A percentile compares a stretch with the other conserved stretches of the same genome.
phyloP scores from a whole-genome alignment of 2,329 filamentous ascomycete species.

The Cladorrhinum sp. region DNA sequence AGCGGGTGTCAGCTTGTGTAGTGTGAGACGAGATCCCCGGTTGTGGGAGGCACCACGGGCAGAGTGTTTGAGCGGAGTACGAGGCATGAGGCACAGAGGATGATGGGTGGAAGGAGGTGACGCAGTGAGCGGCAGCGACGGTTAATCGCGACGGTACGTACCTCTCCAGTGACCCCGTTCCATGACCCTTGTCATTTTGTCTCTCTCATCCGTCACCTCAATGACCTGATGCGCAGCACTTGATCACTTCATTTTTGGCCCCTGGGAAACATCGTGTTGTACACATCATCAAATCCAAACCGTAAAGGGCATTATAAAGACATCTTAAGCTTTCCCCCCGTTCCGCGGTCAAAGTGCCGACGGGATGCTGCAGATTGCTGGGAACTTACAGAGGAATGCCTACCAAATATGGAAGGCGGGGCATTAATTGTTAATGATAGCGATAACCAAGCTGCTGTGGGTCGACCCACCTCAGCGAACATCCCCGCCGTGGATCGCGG shows the following conservation, averaged over 20 bases:
- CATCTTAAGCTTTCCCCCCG: neutral
- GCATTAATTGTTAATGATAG: neutral
- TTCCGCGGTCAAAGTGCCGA: neutral
- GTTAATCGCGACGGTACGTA: neutral
- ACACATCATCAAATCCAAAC: constrained; percentile 22
- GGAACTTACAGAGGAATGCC: neutral
- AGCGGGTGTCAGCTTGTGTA: neutral
- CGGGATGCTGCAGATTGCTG: neutral
- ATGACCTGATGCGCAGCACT: neutral
- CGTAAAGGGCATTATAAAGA: constrained; percentile 13
- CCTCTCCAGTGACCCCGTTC: neutral
- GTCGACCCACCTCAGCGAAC: too few species aligned
- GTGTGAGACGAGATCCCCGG: neutral
- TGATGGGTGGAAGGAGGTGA: neutral
- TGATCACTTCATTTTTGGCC: constrained; percentile 12
- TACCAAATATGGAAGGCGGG: neutral
- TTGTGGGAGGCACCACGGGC: neutral
- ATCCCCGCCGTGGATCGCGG: too few species aligned
- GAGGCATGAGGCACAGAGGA: neutral
- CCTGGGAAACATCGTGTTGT: constrained; percentile 20
- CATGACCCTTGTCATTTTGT: neutral
- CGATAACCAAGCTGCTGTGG: neutral
- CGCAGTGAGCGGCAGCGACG: neutral
- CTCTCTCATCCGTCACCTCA: neutral
- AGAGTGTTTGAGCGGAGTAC: neutral